phyloP scores from a whole-genome alignment of 805 yeast species.

The Candida methanosorbosa region DNA sequence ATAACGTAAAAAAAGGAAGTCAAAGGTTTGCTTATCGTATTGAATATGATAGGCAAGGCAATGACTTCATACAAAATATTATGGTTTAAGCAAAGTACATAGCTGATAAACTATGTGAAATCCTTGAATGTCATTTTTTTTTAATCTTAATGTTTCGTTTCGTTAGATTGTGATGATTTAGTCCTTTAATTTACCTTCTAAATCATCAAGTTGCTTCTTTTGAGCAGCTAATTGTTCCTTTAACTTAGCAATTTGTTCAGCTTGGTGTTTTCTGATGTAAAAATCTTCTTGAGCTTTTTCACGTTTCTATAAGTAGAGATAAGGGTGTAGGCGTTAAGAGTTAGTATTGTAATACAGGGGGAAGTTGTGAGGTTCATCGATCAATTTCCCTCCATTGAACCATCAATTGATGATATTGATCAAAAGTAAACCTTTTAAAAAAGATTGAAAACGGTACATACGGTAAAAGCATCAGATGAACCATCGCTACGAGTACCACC shows the following conservation, averaged over 20 bases:
- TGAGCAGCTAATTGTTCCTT: constrained; percentile 72
- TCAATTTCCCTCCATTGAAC: too few species aligned
- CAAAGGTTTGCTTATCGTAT: too few species aligned
- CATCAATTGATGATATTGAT: background rate
- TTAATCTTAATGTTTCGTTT: too few species aligned
- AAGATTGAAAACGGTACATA: constrained; percentile 17
- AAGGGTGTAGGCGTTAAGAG: background rate
- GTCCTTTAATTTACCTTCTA: constrained; percentile 39
- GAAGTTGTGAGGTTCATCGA: too few species aligned
- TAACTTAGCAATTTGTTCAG: constrained; percentile 72
- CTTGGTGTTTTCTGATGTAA: constrained; percentile 83
- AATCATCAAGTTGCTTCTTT: constrained; percentile 45
- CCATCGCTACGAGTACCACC: constrained; percentile 50
- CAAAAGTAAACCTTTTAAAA: too few species aligned
- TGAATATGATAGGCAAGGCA: too few species aligned
- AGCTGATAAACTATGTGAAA: too few species aligned
- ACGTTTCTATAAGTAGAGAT: constrained; percentile 43
- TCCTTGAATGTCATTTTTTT: too few species aligned
- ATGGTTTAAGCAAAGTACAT: too few species aligned
- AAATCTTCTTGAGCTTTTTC: constrained; percentile 88
- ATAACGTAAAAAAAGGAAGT: too few species aligned
- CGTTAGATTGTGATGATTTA: constrained; percentile 1
- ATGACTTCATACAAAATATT: too few species aligned
- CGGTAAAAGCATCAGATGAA: constrained; percentile 52
- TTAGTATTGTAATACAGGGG: too few species aligned